Conservation (phyloP, 108 stramenopile genomes). For the Nitzschia sp. region DNA sequence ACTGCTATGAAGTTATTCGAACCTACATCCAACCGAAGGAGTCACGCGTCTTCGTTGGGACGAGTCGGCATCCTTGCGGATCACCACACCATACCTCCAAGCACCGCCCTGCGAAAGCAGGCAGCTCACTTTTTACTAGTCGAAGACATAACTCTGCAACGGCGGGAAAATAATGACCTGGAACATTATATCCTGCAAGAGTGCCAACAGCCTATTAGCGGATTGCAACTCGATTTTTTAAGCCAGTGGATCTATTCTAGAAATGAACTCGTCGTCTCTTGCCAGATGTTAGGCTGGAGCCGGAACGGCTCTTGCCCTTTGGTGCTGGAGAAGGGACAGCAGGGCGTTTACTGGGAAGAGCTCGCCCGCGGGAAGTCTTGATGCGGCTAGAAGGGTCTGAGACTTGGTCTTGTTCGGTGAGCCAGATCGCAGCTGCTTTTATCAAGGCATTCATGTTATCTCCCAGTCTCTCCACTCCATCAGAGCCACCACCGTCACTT, state of each 20-base stretch:
- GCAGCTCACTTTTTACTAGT: neutral
- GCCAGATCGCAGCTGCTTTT: constrained; percentile 80
- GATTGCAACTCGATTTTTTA: no score
- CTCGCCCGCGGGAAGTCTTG: constrained; percentile 19
- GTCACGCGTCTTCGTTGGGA: neutral
- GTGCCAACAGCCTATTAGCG: no score
- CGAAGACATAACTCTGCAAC: no score
- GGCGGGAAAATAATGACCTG: no score
- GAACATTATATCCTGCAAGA: no score
- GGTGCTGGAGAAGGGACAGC: constrained; percentile 9
- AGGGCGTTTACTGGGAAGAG: constrained; percentile 28
- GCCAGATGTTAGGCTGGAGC: constrained; percentile 34
- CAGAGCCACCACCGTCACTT: constrained; percentile 28
- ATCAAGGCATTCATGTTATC: constrained; percentile 71
- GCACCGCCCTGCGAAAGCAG: constrained; percentile 1
- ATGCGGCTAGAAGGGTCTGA: constrained; percentile 13
- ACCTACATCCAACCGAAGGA: neutral
- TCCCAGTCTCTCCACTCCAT: constrained; percentile 42
- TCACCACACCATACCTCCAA: neutral
- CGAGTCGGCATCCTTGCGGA: neutral
- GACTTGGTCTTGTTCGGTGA: constrained; percentile 69
- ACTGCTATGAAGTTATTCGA: neutral
- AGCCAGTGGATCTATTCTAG: constrained; percentile 1
- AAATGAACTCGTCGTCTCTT: constrained; percentile 39
- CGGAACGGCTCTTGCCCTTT: constrained; percentile 9